Percentiles rank a stretch among this genome's conserved stretches.
phyloP scores from a whole-genome alignment of 345 rosid species.

The Kernera saxatilis region DNA sequence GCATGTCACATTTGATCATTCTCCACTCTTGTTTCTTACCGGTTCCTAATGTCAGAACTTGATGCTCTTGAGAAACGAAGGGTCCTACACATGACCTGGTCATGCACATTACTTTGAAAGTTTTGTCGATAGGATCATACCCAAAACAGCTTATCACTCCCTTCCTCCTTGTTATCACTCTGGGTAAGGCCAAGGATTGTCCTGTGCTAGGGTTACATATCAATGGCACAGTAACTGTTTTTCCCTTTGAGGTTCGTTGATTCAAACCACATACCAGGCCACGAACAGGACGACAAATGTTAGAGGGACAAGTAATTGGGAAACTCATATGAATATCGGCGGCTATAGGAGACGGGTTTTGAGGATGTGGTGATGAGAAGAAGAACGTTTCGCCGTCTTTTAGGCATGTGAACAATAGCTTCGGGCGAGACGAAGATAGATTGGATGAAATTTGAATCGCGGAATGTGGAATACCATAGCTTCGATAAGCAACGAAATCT shows the following conservation, averaged over 20 bases:
- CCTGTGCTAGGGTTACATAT: slow-evolving; percentile 25
- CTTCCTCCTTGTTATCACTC: neutral
- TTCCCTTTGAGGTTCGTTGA: neutral
- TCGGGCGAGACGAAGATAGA: neutral
- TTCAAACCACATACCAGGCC: neutral
- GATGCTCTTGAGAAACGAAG: neutral
- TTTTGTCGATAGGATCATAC: neutral
- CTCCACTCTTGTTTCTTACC: neutral
- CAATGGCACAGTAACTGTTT: neutral
- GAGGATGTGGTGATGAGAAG: neutral
- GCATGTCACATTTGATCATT: neutral
- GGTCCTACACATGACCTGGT: neutral
- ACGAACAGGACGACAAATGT: neutral
- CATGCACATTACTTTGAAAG: neutral
- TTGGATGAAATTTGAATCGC: neutral
- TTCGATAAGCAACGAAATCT: slow-evolving; percentile 5
- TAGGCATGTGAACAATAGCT: neutral
- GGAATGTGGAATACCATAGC: neutral
- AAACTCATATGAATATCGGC: neutral
- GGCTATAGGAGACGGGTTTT: neutral
- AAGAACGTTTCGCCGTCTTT: neutral
- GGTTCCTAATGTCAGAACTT: neutral
- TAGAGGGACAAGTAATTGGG: neutral
- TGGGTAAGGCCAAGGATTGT: neutral
- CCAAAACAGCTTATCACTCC: neutral